Base-by-base conservation (phyloP, 73 alveolate genomes). In the Paramecium caudatum region DNA sequence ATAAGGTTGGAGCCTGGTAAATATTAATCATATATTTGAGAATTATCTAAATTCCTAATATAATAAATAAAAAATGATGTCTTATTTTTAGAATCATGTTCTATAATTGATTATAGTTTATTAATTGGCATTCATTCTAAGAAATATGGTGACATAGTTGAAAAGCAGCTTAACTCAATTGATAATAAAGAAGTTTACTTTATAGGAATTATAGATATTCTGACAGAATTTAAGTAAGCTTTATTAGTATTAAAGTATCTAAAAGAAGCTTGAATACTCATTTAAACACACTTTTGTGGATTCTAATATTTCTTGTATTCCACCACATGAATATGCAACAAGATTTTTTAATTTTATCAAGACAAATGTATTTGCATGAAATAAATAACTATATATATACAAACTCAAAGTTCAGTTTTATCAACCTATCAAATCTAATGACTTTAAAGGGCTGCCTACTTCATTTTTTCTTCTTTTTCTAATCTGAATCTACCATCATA, bases 201-300 rank as follows among this genome's bases (percentile, higher is more conserved):
- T 91, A 92, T 95, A 37, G 99, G 99, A 12, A 95, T 97, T 6
- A 97, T 96, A 9, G 99, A 97, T 86, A 96, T 97, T 36, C 93
- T 97, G 50, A 95, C 98, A 33, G 91, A 50, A 48, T 92, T 47
- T 49, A 92, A 94, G 50, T 74, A 74, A 12, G 36, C 23, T 27
- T 74, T 37, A 30, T 41, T 37, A 16, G 43, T 41, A 37, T 74
- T 17, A 27, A 33, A 63, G 86, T 19, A 9, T 94, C 23, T 85
- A 94, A 90, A 95, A 95, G 91, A 80, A 94, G 90, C 80, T 95
- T 6, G 98, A 95, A 86, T 82, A 94, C 82, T 50, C 92, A 19
- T 47, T 92, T 45, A 95, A 95, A 37, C 17, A 33, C 25, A 55
- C 93, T 23, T 41, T 87, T 70, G 87, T 70, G 9, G 87, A 70